Evolutionary conservation across 1,139 yeast genomes (phyloP).

Genomic region (Saccharomyces hybrid): DNA sequence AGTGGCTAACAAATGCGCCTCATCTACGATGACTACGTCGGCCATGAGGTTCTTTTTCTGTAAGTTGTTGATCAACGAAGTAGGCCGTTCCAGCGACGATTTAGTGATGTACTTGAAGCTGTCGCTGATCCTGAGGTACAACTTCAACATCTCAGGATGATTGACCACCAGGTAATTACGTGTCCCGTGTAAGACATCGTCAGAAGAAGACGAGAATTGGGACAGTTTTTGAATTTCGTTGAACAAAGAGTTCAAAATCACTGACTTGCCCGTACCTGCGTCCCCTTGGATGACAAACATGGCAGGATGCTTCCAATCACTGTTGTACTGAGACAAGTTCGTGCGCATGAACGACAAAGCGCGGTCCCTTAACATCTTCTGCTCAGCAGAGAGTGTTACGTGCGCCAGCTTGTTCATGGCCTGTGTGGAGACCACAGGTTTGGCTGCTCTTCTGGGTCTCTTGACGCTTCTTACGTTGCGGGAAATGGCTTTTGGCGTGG

Average conservation of each 20-base stretch:
- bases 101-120: conserved; percentile 32
- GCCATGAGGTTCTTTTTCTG: conserved; percentile 20
- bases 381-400: conserved; percentile 33
- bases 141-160: conserved; percentile 39
- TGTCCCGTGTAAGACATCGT: conserved; percentile 22
- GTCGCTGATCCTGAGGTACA: conserved; percentile 34
- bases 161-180: conserved; percentile 35
- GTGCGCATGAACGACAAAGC: conserved; percentile 28
- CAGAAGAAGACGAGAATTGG: conserved; percentile 7
- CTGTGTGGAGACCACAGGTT: not conserved
- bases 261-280: conserved; percentile 54
- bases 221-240: conserved; percentile 39
- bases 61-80: conserved; percentile 34
- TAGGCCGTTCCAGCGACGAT: conserved; percentile 36
- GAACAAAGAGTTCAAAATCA: conserved; percentile 68
- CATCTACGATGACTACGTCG: conserved; percentile 36
- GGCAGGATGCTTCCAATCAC: conserved; percentile 21
- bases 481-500: not conserved
- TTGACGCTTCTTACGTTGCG: conserved; percentile 3
- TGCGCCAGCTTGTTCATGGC: conserved; percentile 33
- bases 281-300: conserved; percentile 41
- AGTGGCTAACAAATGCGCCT: conserved; percentile 37
- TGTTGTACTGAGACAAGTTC: conserved; percentile 17
- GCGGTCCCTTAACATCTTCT: conserved; percentile 23
- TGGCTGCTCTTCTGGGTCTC: conserved; percentile 6